Percentiles rank a stretch among this genome's conserved stretches.
Evolutionary conservation across 257 asterid genomes (phyloP).

Genomic region (Solanum rostratum): DNA sequence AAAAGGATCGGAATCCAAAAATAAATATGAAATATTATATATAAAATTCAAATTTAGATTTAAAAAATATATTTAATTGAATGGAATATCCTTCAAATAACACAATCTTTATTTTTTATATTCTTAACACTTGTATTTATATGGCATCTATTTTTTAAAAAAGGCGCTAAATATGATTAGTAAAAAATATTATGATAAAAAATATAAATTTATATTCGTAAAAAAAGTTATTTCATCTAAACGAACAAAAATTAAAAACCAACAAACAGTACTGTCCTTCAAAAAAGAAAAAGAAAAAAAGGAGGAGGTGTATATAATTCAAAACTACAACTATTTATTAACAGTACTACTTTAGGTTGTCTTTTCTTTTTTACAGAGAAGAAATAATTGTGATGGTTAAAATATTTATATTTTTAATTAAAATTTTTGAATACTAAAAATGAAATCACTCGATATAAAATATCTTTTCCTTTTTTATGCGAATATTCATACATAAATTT

Average conservation of each 20-base stretch:
- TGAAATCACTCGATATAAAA: background rate
- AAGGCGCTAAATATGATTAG: background rate
- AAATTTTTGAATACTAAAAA: background rate
- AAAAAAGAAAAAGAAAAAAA: background rate
- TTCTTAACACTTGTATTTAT: too few relatives aligned
- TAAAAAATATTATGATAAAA: too few relatives aligned
- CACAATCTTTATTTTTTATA: too few relatives aligned
- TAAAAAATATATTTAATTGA: too few relatives aligned
- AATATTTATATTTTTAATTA: background rate
- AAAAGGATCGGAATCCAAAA: background rate
- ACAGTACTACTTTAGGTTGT: background rate
- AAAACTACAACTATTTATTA: background rate
- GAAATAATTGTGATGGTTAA: background rate
- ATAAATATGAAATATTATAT: background rate
- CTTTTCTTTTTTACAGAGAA: background rate
- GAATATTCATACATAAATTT: background rate
- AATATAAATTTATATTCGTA: too few relatives aligned
- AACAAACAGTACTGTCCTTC: too few relatives aligned
- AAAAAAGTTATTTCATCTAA: too few relatives aligned
- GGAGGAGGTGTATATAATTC: background rate
- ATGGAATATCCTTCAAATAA: too few relatives aligned
- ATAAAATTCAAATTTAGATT: rapidly evolving
- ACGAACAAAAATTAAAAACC: too few relatives aligned
- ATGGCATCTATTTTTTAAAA: too few relatives aligned
- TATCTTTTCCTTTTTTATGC: background rate